Evolutionary conservation across 2,329 filamentous ascomycete species (phyloP).

Genomic region (Colletotrichum musae): DNA sequence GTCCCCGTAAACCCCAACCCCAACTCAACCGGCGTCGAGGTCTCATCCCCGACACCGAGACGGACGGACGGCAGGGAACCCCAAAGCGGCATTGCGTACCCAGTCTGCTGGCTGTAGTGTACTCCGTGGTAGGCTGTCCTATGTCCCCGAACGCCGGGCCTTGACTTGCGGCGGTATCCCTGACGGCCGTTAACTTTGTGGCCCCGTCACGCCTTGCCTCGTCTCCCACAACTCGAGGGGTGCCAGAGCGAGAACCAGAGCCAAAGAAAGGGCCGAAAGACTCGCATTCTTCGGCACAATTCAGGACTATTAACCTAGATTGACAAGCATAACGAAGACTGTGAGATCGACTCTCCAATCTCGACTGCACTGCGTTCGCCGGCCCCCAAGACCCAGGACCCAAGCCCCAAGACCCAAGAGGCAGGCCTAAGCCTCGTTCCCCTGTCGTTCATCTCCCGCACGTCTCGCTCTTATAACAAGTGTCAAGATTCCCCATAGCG

Average conservation of each 20-base stretch:
- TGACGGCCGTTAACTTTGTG: constrained; percentile 25
- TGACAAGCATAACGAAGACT: constrained; percentile 34
- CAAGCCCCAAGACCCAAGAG: no score
- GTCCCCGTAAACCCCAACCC: constrained; percentile 22
- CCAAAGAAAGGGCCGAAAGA: constrained; percentile 23
- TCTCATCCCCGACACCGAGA: constrained; percentile 21
- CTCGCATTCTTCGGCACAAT: constrained; percentile 23
- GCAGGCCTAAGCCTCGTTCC: no score
- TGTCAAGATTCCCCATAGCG: constrained; percentile 24
- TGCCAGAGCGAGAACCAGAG: background rate
- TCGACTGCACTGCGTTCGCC: constrained; percentile 7
- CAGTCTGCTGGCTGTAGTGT: constrained; percentile 6
- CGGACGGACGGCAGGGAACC: constrained; percentile 8
- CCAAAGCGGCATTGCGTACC: constrained; percentile 25
- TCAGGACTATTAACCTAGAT: constrained; percentile 3
- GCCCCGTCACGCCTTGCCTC: background rate
- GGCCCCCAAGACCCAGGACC: background rate
- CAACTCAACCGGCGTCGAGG: constrained; percentile 10
- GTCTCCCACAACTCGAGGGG: background rate
- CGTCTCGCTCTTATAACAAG: constrained; percentile 29
- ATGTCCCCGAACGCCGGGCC: constrained; percentile 19
- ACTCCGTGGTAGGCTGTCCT: constrained; percentile 3
- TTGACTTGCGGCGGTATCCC: constrained; percentile 39
- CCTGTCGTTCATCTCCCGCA: constrained; percentile 27
- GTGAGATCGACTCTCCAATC: constrained; percentile 35